Evolutionary conservation across 2,329 filamentous ascomycete species (phyloP), one percentile per base, ranked within the genome.

Genomic region (Nigrograna mackinnonii): DNA sequence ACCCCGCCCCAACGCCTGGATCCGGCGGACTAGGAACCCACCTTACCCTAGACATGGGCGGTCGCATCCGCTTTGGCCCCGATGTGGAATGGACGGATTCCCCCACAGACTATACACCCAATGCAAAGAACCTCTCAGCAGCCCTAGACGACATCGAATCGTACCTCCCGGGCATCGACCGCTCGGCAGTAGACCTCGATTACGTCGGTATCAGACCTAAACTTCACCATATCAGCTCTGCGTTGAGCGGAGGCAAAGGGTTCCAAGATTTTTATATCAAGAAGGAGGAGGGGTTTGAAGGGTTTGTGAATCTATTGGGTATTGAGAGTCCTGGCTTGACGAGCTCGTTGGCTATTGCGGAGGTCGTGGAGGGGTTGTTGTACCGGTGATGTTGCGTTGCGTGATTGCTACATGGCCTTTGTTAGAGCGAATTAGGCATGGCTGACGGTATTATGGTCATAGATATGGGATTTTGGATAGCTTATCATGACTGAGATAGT

Each of bases 271-370:
- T 99, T 63, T 76, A 89, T 13, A 86, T 99, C 34, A 70, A 78
- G 47, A 82, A 79, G 55, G 91, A 96, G 68, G 80, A 89, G 1
- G 91, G 87, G 0, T 91, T 82, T 57, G 72, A 80, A 2, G 91
- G 89, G 2, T 96, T 92, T 79, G 79, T 97, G 6, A 96, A 96
- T 73, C 65, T 97, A 53, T 63, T 97, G 55, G 92, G 91, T 0
- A 96, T 96, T 55, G 92, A 97, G 75, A 95, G 89, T 68, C 92
- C 92, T 0, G 92, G 92, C 4, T 71, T 97, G 67, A 97, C 92
- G 35, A 94, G 89, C 66, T 83, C 80, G 55, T 71, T 97, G 71
- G 91, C 91, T 2, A 92, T 96, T 68, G 91, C 79, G 3, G 89
- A 95, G 62, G 79, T 81, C 74, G 91, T 96, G 7, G 71, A 81